Evolutionary conservation across 768 basidiomycete genomes (phyloP).

Genomic region (Lactifluus pinguis): DNA sequence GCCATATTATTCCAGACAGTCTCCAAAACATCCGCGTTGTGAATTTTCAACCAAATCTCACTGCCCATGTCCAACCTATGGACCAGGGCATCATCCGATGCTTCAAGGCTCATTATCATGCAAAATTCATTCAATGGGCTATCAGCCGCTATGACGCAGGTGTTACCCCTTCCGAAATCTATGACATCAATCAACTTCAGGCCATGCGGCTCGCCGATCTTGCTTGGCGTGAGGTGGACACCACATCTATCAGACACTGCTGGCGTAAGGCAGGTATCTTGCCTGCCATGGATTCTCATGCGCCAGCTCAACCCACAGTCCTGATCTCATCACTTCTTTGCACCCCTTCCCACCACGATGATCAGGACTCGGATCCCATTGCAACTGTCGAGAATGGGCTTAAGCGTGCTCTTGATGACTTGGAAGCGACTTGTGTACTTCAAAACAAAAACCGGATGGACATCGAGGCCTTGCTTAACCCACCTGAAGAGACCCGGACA

Average conservation of each 20-base stretch:
- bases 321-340: neutral
- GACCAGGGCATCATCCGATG: constrained; percentile 31
- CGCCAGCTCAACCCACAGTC: neutral
- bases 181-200: constrained; percentile 30
- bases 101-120: constrained; percentile 31
- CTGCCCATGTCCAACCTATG: constrained; percentile 29
- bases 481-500: neutral
- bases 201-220: constrained; percentile 28
- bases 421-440: too few relatives aligned
- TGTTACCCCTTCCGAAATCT: constrained; percentile 23
- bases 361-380: neutral
- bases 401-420: neutral
- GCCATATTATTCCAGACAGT: constrained; percentile 21
- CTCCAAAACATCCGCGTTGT: constrained; percentile 26
- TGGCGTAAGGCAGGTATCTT: constrained; percentile 27
- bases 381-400: neutral
- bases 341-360: neutral
- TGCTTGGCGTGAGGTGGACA: constrained; percentile 27
- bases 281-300: neutral
- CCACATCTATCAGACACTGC: constrained; percentile 29
- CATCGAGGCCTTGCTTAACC: neutral
- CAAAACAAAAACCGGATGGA: neutral
- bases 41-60: constrained; percentile 30
- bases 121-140: constrained; percentile 20
- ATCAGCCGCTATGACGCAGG: constrained; percentile 3